A percentile compares a stretch with the other conserved stretches of the same genome.
These are phyloP conservation scores for Melampsora americana DNA, from an alignment of 1,284 basidiomycete species.

Conservation along the genomic window DNA sequence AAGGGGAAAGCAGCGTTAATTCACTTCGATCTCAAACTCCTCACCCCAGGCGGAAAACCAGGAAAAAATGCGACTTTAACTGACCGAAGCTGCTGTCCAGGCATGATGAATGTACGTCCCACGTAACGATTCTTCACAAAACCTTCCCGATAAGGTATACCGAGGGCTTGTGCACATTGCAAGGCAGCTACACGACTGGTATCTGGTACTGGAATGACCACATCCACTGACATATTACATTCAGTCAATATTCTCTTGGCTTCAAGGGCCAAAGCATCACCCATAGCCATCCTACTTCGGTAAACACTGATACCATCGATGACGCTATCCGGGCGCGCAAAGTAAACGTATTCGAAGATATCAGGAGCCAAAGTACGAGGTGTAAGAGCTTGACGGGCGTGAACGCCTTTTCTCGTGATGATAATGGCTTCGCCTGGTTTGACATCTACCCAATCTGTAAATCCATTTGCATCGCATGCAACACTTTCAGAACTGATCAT, in stretches of 20 bases:
- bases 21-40: slow-evolving; percentile 20
- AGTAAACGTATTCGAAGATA: slow-evolving; percentile 99
- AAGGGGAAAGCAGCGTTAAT: not conserved
- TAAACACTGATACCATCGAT: slow-evolving; percentile 97
- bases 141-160: slow-evolving; percentile 92
- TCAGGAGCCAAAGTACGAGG: slow-evolving; percentile 85
- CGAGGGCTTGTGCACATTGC: slow-evolving; percentile 85
- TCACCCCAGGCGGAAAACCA: slow-evolving; percentile 4
- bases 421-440: slow-evolving; percentile 89
- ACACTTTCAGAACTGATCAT: slow-evolving; percentile 93
- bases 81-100: slow-evolving; percentile 85
- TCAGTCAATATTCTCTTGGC: slow-evolving; percentile 71
- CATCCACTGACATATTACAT: slow-evolving; percentile 70
- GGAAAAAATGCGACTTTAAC: slow-evolving; percentile 42
- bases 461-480: slow-evolving; percentile 88
- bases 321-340: slow-evolving; percentile 95
- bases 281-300: slow-evolving; percentile 98
- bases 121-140: slow-evolving; percentile 99
- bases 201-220: slow-evolving; percentile 97
- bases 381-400: slow-evolving; percentile 68
- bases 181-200: slow-evolving; percentile 93
- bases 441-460: slow-evolving; percentile 88
- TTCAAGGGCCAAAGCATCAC: slow-evolving; percentile 86
- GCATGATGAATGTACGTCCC: slow-evolving; percentile 99
- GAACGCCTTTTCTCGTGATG: slow-evolving; percentile 68